phyloP scores from a whole-genome alignment of 1,284 basidiomycete genomes.

The Tylopilus sp. region DNA sequence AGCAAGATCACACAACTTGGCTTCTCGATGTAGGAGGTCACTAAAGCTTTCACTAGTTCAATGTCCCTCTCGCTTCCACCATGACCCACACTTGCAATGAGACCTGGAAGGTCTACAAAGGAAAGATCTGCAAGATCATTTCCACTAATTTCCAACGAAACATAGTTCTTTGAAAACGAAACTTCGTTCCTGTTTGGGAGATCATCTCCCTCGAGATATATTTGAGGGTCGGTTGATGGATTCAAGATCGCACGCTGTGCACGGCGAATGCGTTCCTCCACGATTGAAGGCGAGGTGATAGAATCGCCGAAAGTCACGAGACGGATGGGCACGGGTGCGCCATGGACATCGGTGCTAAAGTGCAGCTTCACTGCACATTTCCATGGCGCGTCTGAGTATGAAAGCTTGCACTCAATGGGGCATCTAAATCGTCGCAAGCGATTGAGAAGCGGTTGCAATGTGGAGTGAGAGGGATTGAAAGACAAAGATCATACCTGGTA shows the following conservation, averaged over 20 bases:
- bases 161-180: conserved; percentile 71
- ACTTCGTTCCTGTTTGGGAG: conserved; percentile 49
- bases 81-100: conserved; percentile 71
- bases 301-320: conserved; percentile 63
- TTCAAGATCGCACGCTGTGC: conserved; percentile 82
- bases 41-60: conserved; percentile 69
- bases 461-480: neutral
- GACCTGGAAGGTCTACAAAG: conserved; percentile 65
- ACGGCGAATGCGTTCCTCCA: conserved; percentile 74
- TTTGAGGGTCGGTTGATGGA: conserved; percentile 50
- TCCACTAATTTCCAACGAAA: conserved; percentile 76
- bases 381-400: conserved; percentile 61
- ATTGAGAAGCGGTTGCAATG: neutral
- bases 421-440: conserved; percentile 55
- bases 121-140: conserved; percentile 77
- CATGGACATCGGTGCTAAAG: conserved; percentile 58
- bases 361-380: conserved; percentile 69
- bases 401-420: conserved; percentile 75
- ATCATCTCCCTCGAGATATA: conserved; percentile 55
- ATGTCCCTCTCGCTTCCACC: conserved; percentile 66
- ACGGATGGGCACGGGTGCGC: conserved; percentile 51
- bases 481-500: conserved; percentile 59
- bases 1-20: conserved; percentile 76
- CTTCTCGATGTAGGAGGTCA: conserved; percentile 68
- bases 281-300: conserved; percentile 61